Base-by-base conservation (phyloP, 345 rosid species). In the Ceriops tagal region DNA sequence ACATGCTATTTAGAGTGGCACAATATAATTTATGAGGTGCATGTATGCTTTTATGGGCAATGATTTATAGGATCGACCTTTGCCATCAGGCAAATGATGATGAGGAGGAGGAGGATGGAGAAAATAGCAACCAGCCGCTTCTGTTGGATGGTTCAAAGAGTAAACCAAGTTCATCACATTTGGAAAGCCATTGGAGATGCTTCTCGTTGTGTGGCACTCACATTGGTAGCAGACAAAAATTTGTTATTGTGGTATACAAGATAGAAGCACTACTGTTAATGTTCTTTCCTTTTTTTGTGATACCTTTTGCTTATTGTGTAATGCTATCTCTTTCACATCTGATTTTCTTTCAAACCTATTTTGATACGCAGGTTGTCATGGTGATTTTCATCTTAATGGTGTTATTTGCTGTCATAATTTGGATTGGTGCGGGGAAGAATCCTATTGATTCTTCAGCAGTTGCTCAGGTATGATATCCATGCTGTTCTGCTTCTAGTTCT, bases 1-100 rank as follows among this genome's bases (percentile, higher is more conserved):
- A 66, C 62, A 53, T 61, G 39, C 9, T 66, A 53, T 67, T 66
- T 28, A 53, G 65, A 49, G 55, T 67, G 5, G 24, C 57, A 31
- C 22, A 52, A 56, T 59, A 43, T 70, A 56, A 67, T 73, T 73
- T 66, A 74, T 67, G 73, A 61, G 67, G 61, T 55, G 61, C 59
- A 64, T 63, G 65, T 73, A 60, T 71, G 66, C 73, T 77, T 55
- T 74, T 62, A 66, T 77, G 83, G 75, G 49, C 75, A 68, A 77
- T 80, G 83, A 68, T 84, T 76, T 84, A 77, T 83, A 87, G 91
- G 91, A 83, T 87, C 72, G 88, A 87, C 83, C 87, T 87, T 76
- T 87, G 91, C 83, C 91, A 87, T 87, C 87, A 87, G 83, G 86
- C 84, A 67, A 81, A 73, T 76, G 85, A 79, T 79, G 85, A 79